Conservation (phyloP, 306 rosid species). For the Pterocarpus santalinus region DNA sequence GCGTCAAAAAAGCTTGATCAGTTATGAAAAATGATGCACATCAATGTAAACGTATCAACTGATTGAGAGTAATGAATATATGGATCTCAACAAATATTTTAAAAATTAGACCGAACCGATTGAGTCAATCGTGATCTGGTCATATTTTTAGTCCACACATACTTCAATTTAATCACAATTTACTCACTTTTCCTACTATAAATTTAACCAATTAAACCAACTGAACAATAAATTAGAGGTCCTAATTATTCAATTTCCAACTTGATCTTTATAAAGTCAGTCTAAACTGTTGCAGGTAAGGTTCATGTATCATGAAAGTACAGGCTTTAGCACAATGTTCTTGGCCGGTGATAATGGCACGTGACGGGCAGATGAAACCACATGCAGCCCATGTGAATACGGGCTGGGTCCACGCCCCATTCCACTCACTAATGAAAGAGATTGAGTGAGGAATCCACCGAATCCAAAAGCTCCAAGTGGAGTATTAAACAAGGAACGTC, state of each 20-base stretch:
- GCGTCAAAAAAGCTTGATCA: conserved; percentile 4
- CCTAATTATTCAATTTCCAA: too few relatives aligned
- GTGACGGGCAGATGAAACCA: conserved; percentile 49
- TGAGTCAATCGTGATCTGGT: background rate
- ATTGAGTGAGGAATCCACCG: conserved; percentile 5
- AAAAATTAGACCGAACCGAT: background rate
- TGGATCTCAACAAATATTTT: background rate
- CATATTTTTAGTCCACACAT: too few relatives aligned
- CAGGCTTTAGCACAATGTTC: background rate
- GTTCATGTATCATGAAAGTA: conserved; percentile 29
- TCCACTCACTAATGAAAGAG: conserved; percentile 5
- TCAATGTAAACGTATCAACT: background rate
- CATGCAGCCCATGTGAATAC: conserved; percentile 60
- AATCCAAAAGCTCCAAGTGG: conserved; percentile 7
- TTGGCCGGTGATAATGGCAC: conserved; percentile 49
- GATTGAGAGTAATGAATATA: background rate
- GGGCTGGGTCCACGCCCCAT: conserved; percentile 45
- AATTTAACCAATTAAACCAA: background rate
- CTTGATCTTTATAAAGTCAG: background rate
- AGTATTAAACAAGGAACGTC: conserved; percentile 17
- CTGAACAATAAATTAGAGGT: background rate
- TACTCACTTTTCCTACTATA: too few relatives aligned
- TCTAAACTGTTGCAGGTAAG: background rate
- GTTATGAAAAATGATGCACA: background rate
- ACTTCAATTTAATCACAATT: too few relatives aligned